Base-by-base conservation (phyloP, 1,284 basidiomycete species). In the Anthracocystis walkeri region DNA sequence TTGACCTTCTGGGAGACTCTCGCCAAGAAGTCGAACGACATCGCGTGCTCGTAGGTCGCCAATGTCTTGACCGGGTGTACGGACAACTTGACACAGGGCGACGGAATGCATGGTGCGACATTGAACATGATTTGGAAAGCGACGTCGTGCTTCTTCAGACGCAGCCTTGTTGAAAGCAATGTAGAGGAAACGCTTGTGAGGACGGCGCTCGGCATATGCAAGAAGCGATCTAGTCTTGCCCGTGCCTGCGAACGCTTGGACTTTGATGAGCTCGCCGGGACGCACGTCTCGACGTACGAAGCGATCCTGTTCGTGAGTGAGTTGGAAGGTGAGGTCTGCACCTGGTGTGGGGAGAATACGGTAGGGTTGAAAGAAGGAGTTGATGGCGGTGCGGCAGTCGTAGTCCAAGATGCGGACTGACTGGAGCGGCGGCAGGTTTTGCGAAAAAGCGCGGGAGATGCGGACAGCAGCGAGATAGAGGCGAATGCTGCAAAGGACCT, bases 31-130 rank as follows among this genome's bases (percentile, higher is more conserved):
- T 2, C 60, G 59, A 35, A 79, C 77, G 4, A 82, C 72, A 46
- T 82, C 80, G 31, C 75, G 69, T 12, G 75, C 72, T 25, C 78
- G 69, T 16, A 82, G 53, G 38, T 68, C 65, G 35, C 78, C 77
- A n/a, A 80, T 65, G 16, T 67, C 65, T 44, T 79, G 77, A 18
- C 61, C 71, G 3, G 69, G 65, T 5, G 70, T 63, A n/a, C 75
- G 75, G 18, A 66, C 59, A 18, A 76, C 77, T 48, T 79, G 77
- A 23, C 65, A 65, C 12, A 77, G 70, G 4, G 78, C 79, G 14
- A 82, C 72, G 38, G 78, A 78, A 52, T 82, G 81, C 75, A 81
- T 80, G n/a, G 81, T 82, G 35, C 75, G 73, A 42, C 79, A 81
- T 48, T 77, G 78, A 16, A 82, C 81, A 35, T 82, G 76, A 12